phyloP scores from a whole-genome alignment of 805 yeast genomes.

The Barnettozyma populi region DNA sequence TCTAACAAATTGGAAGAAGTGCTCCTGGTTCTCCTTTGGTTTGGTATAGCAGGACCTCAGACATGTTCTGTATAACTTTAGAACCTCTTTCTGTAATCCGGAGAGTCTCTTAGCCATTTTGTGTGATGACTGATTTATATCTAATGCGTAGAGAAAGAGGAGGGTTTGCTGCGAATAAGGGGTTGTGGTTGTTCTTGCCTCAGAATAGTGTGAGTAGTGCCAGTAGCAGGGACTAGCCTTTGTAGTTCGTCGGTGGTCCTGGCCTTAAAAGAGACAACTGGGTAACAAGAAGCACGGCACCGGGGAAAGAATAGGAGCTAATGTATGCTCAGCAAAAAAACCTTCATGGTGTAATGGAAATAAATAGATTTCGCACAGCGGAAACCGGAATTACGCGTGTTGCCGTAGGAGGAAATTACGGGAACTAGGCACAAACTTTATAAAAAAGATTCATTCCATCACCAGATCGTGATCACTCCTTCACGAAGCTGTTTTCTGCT shows the following conservation, averaged over 20 bases:
- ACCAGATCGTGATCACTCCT: no score
- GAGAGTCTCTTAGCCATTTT: conserved; percentile 27
- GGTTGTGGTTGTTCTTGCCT: no score
- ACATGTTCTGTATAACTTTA: conserved; percentile 43
- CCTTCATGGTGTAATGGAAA: background rate
- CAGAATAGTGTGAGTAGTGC: no score
- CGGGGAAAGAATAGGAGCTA: background rate
- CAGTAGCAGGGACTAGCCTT: no score
- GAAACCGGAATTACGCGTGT: background rate
- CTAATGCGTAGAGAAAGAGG: no score
- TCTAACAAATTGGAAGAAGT: conserved; percentile 40
- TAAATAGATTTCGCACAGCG: background rate
- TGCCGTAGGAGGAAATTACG: background rate
- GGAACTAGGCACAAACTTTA: background rate
- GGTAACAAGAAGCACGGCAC: background rate
- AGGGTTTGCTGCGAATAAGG: no score
- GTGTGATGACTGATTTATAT: no score
- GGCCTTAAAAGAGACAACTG: background rate
- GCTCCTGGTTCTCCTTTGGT: conserved; percentile 40
- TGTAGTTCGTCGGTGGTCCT: no score
- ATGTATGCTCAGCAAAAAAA: background rate
- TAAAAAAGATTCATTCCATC: no score
- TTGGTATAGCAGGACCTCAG: conserved; percentile 40
- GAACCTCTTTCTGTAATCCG: conserved; percentile 50
- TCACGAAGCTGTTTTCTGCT: no score